Evolutionary conservation across 352 stramenopile species (phyloP).

Genomic region (Globisporangium sylvaticum): DNA sequence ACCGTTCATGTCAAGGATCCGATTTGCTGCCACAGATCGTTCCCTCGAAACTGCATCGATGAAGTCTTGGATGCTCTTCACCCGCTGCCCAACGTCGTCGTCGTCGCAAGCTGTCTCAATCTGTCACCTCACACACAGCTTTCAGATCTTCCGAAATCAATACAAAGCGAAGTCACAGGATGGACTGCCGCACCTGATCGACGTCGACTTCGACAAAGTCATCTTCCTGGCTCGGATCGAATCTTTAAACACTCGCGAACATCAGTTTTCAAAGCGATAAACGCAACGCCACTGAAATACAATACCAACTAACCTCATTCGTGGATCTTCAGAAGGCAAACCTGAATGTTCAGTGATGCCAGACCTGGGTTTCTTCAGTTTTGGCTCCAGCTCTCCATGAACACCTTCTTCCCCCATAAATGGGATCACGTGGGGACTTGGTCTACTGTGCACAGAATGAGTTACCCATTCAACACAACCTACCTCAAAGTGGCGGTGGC

Average conservation of each 20-base stretch:
- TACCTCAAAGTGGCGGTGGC: background rate
- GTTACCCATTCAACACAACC: background rate
- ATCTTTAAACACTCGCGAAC: constrained; percentile 2
- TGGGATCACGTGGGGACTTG: constrained; percentile 14
- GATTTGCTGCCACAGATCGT: background rate
- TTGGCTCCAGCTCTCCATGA: background rate
- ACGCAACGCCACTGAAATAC: background rate
- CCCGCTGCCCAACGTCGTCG: constrained; percentile 2
- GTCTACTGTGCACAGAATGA: background rate
- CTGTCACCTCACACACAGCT: background rate
- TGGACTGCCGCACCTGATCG: constrained; percentile 8
- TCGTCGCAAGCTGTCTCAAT: constrained; percentile 5
- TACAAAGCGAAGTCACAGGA: background rate
- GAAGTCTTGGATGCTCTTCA: constrained; percentile 17
- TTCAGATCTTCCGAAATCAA: background rate
- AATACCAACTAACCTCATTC: background rate
- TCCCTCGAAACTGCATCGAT: constrained; percentile 8
- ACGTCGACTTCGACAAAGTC: background rate
- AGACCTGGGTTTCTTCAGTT: constrained; percentile 6
- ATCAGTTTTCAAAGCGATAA: background rate
- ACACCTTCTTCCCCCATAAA: constrained; percentile 1
- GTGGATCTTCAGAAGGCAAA: background rate
- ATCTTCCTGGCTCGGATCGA: constrained; percentile 11
- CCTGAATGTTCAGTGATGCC: background rate
- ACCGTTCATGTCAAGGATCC: constrained; percentile 17